phyloP scores from a whole-genome alignment of 306 rosid species.

The Dryas drummondii region DNA sequence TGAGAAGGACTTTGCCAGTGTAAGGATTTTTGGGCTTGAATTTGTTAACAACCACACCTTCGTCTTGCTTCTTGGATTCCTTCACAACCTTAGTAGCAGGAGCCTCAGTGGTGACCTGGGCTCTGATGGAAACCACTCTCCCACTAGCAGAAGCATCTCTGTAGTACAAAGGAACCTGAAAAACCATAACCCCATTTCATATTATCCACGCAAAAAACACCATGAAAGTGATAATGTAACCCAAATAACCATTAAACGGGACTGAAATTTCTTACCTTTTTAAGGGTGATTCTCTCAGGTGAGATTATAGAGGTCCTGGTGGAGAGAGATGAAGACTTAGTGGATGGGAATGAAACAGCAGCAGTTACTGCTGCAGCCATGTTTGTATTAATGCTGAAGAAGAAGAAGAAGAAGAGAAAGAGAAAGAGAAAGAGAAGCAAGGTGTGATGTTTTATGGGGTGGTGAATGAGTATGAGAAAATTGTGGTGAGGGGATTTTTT shows the following conservation, averaged over 20 bases:
- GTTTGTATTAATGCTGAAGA: conserved; percentile 18
- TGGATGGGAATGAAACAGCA: conserved; percentile 77
- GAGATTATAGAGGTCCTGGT: conserved; percentile 47
- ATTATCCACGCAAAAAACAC: neutral
- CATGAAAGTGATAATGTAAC: neutral
- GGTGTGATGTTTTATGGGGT: conserved; percentile 19
- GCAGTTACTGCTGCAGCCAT: conserved; percentile 94
- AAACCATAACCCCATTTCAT: conserved; percentile 18
- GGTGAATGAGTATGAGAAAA: conserved; percentile 14
- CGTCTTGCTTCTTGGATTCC: conserved; percentile 80
- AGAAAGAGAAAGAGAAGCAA: conserved; percentile 10
- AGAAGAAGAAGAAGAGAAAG: conserved; percentile 11
- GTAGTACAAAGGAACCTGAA: conserved; percentile 52
- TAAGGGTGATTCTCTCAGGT: conserved; percentile 59
- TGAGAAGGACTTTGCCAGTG: conserved; percentile 70
- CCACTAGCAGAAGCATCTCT: conserved; percentile 51
- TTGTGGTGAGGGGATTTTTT: neutral
- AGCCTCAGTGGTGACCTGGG: conserved; percentile 85
- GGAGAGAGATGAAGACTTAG: conserved; percentile 65
- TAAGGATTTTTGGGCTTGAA: conserved; percentile 85
- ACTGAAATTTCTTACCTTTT: conserved; percentile 46
- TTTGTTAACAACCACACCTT: conserved; percentile 80
- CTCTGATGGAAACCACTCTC: conserved; percentile 58
- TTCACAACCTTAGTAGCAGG: conserved; percentile 80
- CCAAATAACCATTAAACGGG: neutral